Conservation (phyloP, 306 rosid species). For the Rubus idaeus region DNA sequence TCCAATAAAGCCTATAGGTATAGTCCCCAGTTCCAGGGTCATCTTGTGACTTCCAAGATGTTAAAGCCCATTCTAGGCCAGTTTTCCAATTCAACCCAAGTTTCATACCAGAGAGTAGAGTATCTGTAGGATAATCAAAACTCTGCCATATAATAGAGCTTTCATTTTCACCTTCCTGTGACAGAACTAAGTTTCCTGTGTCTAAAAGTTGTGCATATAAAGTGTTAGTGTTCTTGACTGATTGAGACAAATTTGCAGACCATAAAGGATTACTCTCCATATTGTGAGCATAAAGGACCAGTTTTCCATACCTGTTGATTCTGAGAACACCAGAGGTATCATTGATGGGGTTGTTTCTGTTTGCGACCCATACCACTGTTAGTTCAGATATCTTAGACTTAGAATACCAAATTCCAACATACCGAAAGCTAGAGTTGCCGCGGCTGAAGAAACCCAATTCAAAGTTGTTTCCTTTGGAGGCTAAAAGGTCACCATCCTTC, state of each 20-base stretch:
- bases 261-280: neutral
- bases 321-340: slow-evolving; percentile 17
- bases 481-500: slow-evolving; percentile 36
- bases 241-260: slow-evolving; percentile 10
- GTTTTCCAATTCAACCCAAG: neutral
- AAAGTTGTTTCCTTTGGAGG: slow-evolving; percentile 20
- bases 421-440: slow-evolving; percentile 22
- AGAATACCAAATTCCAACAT: slow-evolving; percentile 45
- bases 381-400: neutral
- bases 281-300: slow-evolving; percentile 8
- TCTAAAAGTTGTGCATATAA: slow-evolving; percentile 13
- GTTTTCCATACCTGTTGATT: slow-evolving; percentile 2
- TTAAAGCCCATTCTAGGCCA: neutral
- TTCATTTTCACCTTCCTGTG: neutral
- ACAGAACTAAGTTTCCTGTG: slow-evolving; percentile 20
- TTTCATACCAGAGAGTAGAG: neutral
- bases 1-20: neutral
- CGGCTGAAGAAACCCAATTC: slow-evolving; percentile 57
- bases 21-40: neutral
- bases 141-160: slow-evolving; percentile 31
- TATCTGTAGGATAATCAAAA: slow-evolving; percentile 26
- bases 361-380: slow-evolving; percentile 59
- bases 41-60: slow-evolving; percentile 8
- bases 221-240: neutral
- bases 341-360: slow-evolving; percentile 38